A percentile compares a stretch with the other conserved stretches of the same genome.
These are phyloP conservation scores for Tetrapisispora pingtungensis DNA, from an alignment of 805 yeast genomes.

Conservation along the genomic window DNA sequence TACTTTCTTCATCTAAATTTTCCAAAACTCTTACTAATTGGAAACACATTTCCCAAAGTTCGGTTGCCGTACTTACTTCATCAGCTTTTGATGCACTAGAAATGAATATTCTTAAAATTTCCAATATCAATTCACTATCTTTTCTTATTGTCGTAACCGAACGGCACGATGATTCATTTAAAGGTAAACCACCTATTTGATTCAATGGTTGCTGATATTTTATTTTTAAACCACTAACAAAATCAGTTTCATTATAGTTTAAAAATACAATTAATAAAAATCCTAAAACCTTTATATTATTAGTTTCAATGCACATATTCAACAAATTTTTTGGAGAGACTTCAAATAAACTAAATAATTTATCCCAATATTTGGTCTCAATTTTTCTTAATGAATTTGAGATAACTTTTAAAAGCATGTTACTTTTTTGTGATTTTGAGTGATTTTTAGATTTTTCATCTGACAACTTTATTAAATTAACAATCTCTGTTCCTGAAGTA, in stretches of 20 bases:
- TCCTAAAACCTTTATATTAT: conserved; percentile 26
- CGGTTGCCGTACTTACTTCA: conserved; percentile 20
- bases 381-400: conserved; percentile 29
- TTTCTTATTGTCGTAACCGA: conserved; percentile 15
- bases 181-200: neutral
- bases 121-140: conserved; percentile 26
- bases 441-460: conserved; percentile 3
- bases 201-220: neutral
- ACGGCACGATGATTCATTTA: neutral
- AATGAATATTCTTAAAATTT: conserved; percentile 22
- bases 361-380: conserved; percentile 26
- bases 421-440: conserved; percentile 10
- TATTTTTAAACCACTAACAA: conserved; percentile 1
- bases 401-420: conserved; percentile 18
- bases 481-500: conserved; percentile 15
- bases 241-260: conserved; percentile 21
- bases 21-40: conserved; percentile 24
- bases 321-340: conserved; percentile 27
- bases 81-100: conserved; percentile 21
- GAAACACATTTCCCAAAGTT: conserved; percentile 30
- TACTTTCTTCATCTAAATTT: conserved; percentile 23
- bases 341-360: conserved; percentile 15
- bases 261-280: conserved; percentile 25
- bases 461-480: conserved; percentile 16
- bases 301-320: conserved; percentile 23